Evolutionary conservation across 2,329 filamentous ascomycete species (phyloP), one percentile per base, ranked within the genome.

Genomic region (Diaporthe ilicicola): DNA sequence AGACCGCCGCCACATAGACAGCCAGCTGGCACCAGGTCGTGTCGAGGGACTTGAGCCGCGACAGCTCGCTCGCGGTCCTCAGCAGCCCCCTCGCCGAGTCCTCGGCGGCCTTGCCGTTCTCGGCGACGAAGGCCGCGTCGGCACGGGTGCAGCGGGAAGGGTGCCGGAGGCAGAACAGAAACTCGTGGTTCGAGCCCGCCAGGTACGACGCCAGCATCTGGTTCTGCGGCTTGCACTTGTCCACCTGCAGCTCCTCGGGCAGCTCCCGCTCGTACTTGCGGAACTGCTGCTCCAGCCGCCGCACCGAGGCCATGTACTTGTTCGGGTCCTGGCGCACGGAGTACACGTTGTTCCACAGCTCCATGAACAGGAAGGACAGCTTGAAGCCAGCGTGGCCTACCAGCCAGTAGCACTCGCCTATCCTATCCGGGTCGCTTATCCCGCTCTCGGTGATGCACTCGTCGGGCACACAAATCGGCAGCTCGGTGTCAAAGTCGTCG

Each of bases 311-410:
- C 42, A 90, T 81, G 77, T 96, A 95, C 42, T 84, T 86, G n/a
- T 83, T 85, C 1, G 90, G 84, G 51, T 90, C 88, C 64, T 89
- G 86, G 39, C 88, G 87, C 13, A 93, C 88, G 53, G 91, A 88
- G 81, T 95, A 95, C n/a, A 97, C 87, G 48, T 89, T 91, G 75
- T 89, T 88, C 78, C 92, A 94, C 80, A 97, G 88, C 72, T 95
- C 91, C 77, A 94, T 87, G 74, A 90, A 90, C 22, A 93, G 84
- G 2, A 90, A 89, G 0, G 90, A 83, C 61, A 93, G 85, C 74
- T 90, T 92, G 78, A 91, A 91, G 27, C 86, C 88, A 61, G 88
- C 86, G 17, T 94, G 84, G 7, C 90, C 93, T 29, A 92, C 87
- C 62, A 89, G 85, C 76, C 91, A 94, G 1, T 86, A 86, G 78